phyloP scores from a whole-genome alignment of 1,284 basidiomycete species.

The Cryptococcus sp. region DNA sequence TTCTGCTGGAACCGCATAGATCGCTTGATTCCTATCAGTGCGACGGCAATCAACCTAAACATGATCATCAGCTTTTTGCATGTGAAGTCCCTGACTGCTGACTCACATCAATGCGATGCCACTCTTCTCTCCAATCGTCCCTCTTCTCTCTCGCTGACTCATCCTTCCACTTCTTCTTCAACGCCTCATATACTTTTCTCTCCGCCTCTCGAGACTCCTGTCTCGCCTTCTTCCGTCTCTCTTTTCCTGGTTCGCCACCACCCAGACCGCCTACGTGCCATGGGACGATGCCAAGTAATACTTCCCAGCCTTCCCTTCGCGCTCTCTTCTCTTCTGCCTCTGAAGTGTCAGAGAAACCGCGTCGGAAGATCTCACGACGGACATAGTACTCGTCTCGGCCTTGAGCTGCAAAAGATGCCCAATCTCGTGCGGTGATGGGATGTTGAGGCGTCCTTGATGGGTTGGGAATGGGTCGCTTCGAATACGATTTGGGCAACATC shows the following conservation, averaged over 20 bases:
- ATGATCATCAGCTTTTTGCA: background rate
- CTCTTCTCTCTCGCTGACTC: constrained; percentile 29
- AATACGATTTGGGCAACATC: constrained; percentile 57
- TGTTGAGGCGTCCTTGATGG: constrained; percentile 50
- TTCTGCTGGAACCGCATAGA: constrained; percentile 66
- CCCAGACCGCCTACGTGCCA: constrained; percentile 65
- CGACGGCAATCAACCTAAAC: constrained; percentile 86
- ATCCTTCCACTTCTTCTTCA: constrained; percentile 73
- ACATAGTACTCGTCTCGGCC: constrained; percentile 47
- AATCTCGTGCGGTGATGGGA: constrained; percentile 44
- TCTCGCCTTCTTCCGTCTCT: constrained; percentile 45
- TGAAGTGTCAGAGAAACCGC: constrained; percentile 67
- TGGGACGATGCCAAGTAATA: constrained; percentile 76
- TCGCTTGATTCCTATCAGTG: constrained; percentile 87
- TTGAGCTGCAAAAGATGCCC: constrained; percentile 42
- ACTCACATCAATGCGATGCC: constrained; percentile 55
- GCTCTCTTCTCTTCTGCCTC: constrained; percentile 73
- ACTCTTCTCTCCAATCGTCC: constrained; percentile 52
- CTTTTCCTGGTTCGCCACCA: constrained; percentile 26
- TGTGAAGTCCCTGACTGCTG: background rate
- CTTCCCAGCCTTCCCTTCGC: constrained; percentile 77
- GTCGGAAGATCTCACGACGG: constrained; percentile 47
- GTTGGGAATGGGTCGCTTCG: constrained; percentile 37
- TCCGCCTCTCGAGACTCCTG: constrained; percentile 64
- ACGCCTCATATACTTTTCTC: constrained; percentile 65